Conservation (phyloP, 2,329 filamentous ascomycete species). For the Aspergillus costaricaensis region DNA sequence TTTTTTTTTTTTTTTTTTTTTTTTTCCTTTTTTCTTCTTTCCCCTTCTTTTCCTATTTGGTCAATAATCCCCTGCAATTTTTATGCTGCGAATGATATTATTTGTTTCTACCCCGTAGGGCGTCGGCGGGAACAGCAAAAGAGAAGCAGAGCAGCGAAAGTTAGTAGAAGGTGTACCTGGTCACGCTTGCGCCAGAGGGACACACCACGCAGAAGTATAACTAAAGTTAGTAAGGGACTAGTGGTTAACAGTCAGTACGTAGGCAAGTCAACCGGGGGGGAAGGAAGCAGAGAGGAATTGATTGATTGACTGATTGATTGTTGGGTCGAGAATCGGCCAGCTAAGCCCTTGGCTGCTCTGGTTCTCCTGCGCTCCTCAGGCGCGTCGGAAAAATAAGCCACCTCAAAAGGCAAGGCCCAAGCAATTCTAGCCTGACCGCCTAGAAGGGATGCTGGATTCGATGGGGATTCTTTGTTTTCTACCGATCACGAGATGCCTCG, state of each 20-base stretch:
- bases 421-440: conserved; percentile 9
- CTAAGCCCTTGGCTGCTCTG: not conserved
- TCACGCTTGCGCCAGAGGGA: not conserved
- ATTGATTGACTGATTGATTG: not conserved
- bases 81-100: not conserved
- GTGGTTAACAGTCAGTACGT: not conserved
- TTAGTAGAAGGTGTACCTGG: not conserved
- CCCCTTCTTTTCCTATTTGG: not conserved
- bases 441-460: conserved; percentile 1
- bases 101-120: not conserved
- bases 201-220: not conserved
- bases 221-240: not conserved
- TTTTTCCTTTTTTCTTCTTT: not conserved
- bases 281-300: not conserved
- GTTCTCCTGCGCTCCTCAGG: conserved; percentile 2
- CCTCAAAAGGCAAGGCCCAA: conserved; percentile 5
- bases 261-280: not conserved
- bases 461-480: not conserved
- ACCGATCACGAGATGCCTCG: not conserved
- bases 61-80: not conserved
- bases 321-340: conserved; percentile 5
- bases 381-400: conserved; percentile 8
- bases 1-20: not conserved
- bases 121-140: not conserved
- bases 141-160: not conserved